phyloP scores from a whole-genome alignment of 225 moss, liverwort and hornwort species.

The Polytrichum formosum region DNA sequence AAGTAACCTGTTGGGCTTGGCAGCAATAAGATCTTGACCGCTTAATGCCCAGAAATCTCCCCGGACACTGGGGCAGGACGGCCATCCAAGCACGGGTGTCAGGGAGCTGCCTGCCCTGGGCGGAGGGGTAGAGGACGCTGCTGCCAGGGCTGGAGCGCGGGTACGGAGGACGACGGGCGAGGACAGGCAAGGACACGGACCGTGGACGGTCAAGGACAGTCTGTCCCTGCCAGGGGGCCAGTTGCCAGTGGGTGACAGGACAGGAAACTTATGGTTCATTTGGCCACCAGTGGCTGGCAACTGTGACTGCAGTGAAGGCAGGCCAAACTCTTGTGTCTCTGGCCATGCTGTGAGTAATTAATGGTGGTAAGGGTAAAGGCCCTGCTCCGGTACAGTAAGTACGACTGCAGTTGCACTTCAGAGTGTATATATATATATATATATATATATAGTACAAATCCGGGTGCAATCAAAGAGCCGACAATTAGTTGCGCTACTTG shows the following conservation, averaged over 20 bases:
- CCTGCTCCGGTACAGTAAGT: not conserved
- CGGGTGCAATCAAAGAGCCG: no score
- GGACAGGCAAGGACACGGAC: not conserved
- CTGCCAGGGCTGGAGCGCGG: not conserved
- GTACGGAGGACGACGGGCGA: not conserved
- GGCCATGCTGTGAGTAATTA: not conserved
- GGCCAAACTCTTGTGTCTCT: not conserved
- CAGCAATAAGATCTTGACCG: no score
- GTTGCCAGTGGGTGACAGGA: not conserved
- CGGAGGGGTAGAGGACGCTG: not conserved
- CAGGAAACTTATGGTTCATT: not conserved
- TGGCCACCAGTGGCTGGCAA: not conserved
- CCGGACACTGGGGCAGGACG: no score
- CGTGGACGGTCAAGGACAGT: constrained; percentile 2
- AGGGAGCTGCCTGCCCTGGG: not conserved
- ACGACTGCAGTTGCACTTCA: no score
- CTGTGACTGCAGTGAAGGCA: not conserved
- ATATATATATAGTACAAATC: no score
- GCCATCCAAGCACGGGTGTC: not conserved
- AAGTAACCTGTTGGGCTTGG: no score
- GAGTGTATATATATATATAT: no score
- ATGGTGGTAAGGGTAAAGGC: not conserved
- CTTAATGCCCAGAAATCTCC: no score
- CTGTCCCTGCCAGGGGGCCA: no score
- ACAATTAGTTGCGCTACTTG: no score